Base-by-base conservation (phyloP, 768 basidiomycete species). In the Dacryopinax primogenitus region DNA sequence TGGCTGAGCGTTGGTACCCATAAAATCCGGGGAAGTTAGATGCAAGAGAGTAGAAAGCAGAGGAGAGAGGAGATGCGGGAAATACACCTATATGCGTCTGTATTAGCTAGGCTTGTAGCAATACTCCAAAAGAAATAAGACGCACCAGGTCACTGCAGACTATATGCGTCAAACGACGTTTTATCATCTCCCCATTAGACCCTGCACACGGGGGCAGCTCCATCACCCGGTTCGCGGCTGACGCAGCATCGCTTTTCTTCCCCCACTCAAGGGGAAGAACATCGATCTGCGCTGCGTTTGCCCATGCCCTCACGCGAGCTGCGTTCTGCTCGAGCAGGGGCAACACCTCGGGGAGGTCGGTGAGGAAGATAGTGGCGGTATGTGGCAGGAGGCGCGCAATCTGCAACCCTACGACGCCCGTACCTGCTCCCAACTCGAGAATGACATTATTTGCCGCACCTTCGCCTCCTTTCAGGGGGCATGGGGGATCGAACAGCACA, bases 81-180 rank as follows among this genome's bases (percentile, higher is more conserved):
- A 93, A 74, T 94, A 94, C 13, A 94, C 82, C 87, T 92, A 68
- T 9, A 65, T 13, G 23, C 9, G 18, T 4, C 11, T 13, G 13
- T 26, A 63, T 37, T 26, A 23, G 32, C 32, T 45, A 23, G 13
- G 1, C 32, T 11, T 30, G 15, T 33, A 23, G 41, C 45, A 45
- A 23, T n/a, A 36, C 39, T 21, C 4, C 39, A 68, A 33, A 23
- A 21, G 36, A 37, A 33, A 28, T 12, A n/a, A 28, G 39, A 80
- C 84, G 71, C 76, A 90, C 90, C 64, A 93, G 80, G 74, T 92
- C 90, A 72, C 91, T 92, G 74, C 90, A 89, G 23, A 92, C 73
- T 47, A 93, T 80, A 70, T 90, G 87, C 0, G 85, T 73, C 41
- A 74, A 66, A 13, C 61, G 63, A 18, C n/a, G n/a, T n/a, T 35